Base-by-base conservation (phyloP, 2,329 filamentous ascomycete genomes). In the Waltergamsia citrina region DNA sequence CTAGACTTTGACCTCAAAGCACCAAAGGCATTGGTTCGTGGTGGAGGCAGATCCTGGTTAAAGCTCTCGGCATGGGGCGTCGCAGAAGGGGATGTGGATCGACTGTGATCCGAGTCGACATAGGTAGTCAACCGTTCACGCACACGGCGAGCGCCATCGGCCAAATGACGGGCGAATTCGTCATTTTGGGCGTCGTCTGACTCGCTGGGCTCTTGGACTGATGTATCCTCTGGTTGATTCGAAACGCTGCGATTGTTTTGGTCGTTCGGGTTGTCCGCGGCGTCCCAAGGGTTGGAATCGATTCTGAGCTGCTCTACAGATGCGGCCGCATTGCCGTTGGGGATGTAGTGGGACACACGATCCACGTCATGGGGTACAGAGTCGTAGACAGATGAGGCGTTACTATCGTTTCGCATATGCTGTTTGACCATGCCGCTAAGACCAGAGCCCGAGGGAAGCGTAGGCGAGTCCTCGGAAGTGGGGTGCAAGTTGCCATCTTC, bases 361-460 rank as follows among this genome's bases (percentile, higher is more conserved):
- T 22, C 18, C 28, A 18, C 14, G 7, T 29, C 14, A 14, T 29
- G 28, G 12, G 12, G 27, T 19, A 7, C 15, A 57, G 59, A 36
- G 18, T 73, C 75, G 44, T 85, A 86, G 18, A 92, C 68, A 0
- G 86, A 93, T 1, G 90, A 96, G 11, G 77, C 71, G 38, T 80
- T 81, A 58, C 90, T 96, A 42, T 81, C 77, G 22, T 77, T 77
- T 33, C 92, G 78, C 26, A 96, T 62, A 62, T 96, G 92, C 41
- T 88, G 81, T 21, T 82, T 77, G 29, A 94, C 79, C 65, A 94
- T 73, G 3, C 82, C 83, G 47, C 81, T 90, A 12, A 95, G 65
- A 1, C 85, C 86, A 9, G 51, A 35, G 12, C 65, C 65, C 0
- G 83, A 80, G 3, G 82, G 82, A 6, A 94, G 61, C 0, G 85